Conservation (phyloP, 2,329 filamentous ascomycete species). For the Botryotinia calthae region DNA sequence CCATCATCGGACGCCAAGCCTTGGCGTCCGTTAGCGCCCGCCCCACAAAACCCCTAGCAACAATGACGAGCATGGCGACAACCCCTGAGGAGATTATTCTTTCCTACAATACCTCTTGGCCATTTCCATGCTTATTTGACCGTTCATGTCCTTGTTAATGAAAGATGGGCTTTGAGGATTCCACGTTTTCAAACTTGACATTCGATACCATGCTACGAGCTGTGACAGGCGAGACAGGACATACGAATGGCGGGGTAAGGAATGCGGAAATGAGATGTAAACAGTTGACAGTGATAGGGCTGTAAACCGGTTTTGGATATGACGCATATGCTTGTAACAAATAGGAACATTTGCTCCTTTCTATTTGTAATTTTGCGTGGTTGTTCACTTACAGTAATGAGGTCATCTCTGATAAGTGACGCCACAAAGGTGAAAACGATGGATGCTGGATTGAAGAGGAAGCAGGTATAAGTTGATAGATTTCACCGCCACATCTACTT, state of each 20-base stretch:
- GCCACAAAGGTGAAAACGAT: neutral
- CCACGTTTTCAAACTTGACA: neutral
- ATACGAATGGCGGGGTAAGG: neutral
- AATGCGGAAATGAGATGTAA: neutral
- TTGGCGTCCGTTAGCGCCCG: neutral
- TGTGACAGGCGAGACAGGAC: neutral
- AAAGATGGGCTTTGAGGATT: neutral
- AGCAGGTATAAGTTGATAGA: neutral
- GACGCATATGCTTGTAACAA: neutral
- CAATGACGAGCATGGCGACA: constrained; percentile 15
- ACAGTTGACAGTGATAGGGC: neutral
- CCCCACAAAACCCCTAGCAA: neutral
- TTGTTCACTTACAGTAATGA: neutral
- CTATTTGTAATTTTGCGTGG: neutral
- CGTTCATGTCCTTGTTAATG: neutral
- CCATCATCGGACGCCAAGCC: neutral
- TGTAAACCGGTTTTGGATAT: constrained; percentile 16
- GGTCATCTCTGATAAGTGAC: constrained; percentile 7
- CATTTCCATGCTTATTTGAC: neutral
- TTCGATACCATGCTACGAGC: neutral
- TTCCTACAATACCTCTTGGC: no score
- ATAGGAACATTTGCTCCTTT: neutral
- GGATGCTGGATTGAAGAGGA: neutral
- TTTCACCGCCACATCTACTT: neutral
- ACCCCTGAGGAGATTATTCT: constrained; percentile 5